These are phyloP conservation scores for Hymenoscyphus occultus DNA, from an alignment of 2,329 filamentous ascomycete genomes.

Conservation along the genomic window DNA sequence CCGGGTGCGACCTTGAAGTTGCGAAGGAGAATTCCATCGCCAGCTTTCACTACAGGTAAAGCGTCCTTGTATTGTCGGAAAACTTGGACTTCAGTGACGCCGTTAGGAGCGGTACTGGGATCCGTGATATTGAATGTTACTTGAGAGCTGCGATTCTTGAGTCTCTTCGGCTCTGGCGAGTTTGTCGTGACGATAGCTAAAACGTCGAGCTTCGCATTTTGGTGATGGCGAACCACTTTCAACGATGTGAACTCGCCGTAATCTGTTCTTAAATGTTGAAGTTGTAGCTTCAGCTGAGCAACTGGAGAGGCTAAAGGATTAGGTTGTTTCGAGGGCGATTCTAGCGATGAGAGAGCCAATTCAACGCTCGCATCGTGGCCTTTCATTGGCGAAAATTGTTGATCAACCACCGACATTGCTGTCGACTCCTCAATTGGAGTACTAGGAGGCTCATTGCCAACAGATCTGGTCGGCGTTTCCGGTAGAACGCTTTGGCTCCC, in stretches of 20 bases:
- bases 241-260: slow-evolving; percentile 54
- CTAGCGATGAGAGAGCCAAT: slow-evolving; percentile 29
- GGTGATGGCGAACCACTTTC: slow-evolving; percentile 48
- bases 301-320: slow-evolving; percentile 22
- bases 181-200: slow-evolving; percentile 53
- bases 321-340: slow-evolving; percentile 29
- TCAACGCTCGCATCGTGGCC: slow-evolving; percentile 35
- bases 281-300: slow-evolving; percentile 28
- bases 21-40: slow-evolving; percentile 58
- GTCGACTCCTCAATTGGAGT: slow-evolving; percentile 17
- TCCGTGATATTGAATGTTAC: slow-evolving; percentile 58
- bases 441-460: slow-evolving; percentile 13
- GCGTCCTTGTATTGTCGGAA: slow-evolving; percentile 57
- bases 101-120: slow-evolving; percentile 49
- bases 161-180: slow-evolving; percentile 50
- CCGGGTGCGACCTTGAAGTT: slow-evolving; percentile 54
- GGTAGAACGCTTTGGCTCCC: slow-evolving; percentile 15
- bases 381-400: slow-evolving; percentile 21
- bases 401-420: slow-evolving; percentile 26
- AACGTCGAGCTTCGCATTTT: slow-evolving; percentile 51
- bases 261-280: slow-evolving; percentile 36
- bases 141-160: slow-evolving; percentile 57
- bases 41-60: slow-evolving; percentile 52
- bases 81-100: slow-evolving; percentile 53
- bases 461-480: slow-evolving; percentile 10